Evolutionary conservation across 352 stramenopile genomes (phyloP), one percentile per base, ranked within the genome.

Genomic region (Thalassiosira livingstoniorum): DNA sequence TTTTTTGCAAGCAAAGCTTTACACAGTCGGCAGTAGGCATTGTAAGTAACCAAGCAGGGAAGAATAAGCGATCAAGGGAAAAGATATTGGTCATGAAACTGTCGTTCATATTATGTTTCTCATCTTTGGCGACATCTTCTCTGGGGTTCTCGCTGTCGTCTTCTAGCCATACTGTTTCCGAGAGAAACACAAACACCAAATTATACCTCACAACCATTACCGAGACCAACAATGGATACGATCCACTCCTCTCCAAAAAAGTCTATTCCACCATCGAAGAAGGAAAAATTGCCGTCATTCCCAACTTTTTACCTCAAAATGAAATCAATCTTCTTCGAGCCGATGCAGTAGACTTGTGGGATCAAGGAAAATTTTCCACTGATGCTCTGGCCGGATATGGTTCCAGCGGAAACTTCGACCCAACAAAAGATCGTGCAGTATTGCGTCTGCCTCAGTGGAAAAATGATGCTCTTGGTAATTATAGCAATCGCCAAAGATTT

Each of bases 351-450:
- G 62, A 77, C 42, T 37, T 91, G 27, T 85, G 69, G 13, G 15
- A 72, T 10, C 64, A 83, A 47, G 62, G 66, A 23, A 15, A 84
- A 13, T 91, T 89, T 64, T 79, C 80, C 0, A 82, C 80, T 18
- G 86, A 91, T 68, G 83, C 86, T n/a, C 42, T 91, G 2, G 83
- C 86, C 1, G 68, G 67, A 11, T 91, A 91, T 45, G 83, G 80
- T 1, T 47, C 42, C 0, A 63, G n/a, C 2, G 32, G 21, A 11
- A 84, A 81, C 64, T 91, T 91, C 66, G 86, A 91, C 76, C 69
- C 80, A 2, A 57, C 82, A 0, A 90, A 85, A 71, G 83, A 91
- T 81, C 60, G 86, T 10, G 71, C 83, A 32, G 86, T 91, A 23
- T 54, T 87, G 31, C 57, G 29, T 65, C 29, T 67, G 23, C 71